Base-by-base conservation (phyloP, 1,284 basidiomycete species). In the Meripilus lineatus region DNA sequence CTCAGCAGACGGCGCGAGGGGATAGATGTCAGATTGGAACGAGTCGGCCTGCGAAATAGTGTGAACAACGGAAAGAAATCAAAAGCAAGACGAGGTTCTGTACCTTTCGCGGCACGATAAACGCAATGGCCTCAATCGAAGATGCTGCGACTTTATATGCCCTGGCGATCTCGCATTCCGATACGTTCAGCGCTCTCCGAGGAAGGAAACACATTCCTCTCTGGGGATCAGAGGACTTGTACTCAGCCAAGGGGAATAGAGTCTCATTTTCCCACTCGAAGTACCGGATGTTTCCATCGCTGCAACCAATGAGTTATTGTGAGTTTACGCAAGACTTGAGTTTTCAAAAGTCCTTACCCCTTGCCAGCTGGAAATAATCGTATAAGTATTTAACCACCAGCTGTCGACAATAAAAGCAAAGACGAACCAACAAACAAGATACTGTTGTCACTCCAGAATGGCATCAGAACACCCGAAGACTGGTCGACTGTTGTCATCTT, bases 131-230 rank as follows among this genome's bases (percentile, higher is more conserved):
- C 62, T 97, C 93, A 48, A 97, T 79, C 25, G 74, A 71, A 18
- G 70, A 70, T 1, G 77, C 82, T 3, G 84, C 77, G 22, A 97
- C 77, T 68, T 99, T 99, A 79, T 92, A 97, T 0, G 89, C 93
- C 34, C 93, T 80, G 1, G 93, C 94, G 55, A 98, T 97, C 67
- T 99, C 96, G 65, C 93, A 95, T 45, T 97, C 92, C 28, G 78
- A 70, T 15, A 94, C 86, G 58, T 82, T 91, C 53, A 98, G 78
- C 0, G 89, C 82, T 37, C 93, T 86, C 22, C 94, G 83, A 5
- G 93, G 94, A 24, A 97, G 77, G 82, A 98, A 95, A 55, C 89
- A 91, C 80, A 98, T 89, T 14, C 96, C 96, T 38, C 94, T 89
- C 66, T 97, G 90, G 30, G 95, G 94, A 46, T 94, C 90, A 26